Conservation (phyloP, 1,139 yeast genomes). For the Yamadazyma triangularis region DNA sequence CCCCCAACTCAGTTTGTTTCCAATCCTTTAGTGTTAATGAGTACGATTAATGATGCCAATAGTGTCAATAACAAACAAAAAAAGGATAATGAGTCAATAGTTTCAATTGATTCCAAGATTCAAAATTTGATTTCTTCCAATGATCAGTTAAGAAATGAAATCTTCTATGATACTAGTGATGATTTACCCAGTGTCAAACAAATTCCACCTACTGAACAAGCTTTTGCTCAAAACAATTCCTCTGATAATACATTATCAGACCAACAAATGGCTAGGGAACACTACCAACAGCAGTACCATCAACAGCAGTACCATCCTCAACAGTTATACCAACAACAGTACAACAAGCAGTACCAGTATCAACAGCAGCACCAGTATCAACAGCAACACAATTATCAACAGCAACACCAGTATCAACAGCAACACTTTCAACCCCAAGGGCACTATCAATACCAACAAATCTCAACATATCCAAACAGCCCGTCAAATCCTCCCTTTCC, state of each 20-base stretch:
- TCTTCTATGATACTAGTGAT: slow-evolving; percentile 2
- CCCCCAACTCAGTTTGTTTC: slow-evolving; percentile 10
- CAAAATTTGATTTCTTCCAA: slow-evolving; percentile 8
- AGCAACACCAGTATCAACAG: not conserved
- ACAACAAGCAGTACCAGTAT: not conserved
- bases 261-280: too few species aligned
- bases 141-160: slow-evolving; percentile 2
- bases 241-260: too few species aligned
- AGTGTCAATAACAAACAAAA: not conserved
- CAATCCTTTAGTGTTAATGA: slow-evolving; percentile 11
- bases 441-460: not conserved
- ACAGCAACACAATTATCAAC: not conserved
- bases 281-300: not conserved
- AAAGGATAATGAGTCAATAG: slow-evolving; percentile 8
- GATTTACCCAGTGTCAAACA: not conserved
- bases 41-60: not conserved
- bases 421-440: not conserved
- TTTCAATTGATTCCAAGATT: slow-evolving; percentile 9
- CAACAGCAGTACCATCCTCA: not conserved
- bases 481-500: not conserved
- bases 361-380: not conserved
- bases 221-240: too few species aligned
- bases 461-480: not conserved
- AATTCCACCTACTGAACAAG: too few species aligned
- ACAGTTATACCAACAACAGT: not conserved